A percentile compares a stretch with the other conserved stretches of the same genome.
These are phyloP conservation scores for Rhamnella rubrinervis DNA, from an alignment of 331 rosid species.

Conservation along the genomic window DNA sequence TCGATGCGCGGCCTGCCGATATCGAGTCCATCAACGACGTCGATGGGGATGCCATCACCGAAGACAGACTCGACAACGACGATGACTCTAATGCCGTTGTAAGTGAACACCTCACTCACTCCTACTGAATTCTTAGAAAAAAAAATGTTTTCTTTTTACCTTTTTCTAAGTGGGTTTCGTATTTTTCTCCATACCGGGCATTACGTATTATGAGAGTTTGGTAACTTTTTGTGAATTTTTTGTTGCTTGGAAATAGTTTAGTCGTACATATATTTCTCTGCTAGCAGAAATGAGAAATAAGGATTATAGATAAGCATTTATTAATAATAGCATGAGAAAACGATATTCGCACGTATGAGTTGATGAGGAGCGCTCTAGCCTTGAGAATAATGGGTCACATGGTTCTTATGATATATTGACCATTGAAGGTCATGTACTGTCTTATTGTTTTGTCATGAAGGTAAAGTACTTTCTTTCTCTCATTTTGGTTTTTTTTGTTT, in stretches of 20 bases:
- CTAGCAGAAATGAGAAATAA: no score
- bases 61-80: constrained; percentile 49
- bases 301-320: no score
- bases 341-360: constrained; percentile 38
- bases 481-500: no score
- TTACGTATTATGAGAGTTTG: no score
- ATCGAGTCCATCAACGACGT: constrained; percentile 49
- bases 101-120: constrained; percentile 27
- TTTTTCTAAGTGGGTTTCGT: no score
- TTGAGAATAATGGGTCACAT: constrained; percentile 62
- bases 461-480: no score
- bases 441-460: background rate
- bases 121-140: background rate
- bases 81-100: constrained; percentile 58
- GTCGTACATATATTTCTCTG: no score
- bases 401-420: constrained; percentile 49
- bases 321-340: no score
- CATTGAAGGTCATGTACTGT: constrained; percentile 49
- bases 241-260: no score
- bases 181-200: no score
- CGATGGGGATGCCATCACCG: constrained; percentile 45
- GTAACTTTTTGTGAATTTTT: no score
- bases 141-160: no score
- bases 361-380: constrained; percentile 77
- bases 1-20: constrained; percentile 51